Base-by-base conservation (phyloP, 495 filamentous ascomycete species). In the Chaetomium fimeti region DNA sequence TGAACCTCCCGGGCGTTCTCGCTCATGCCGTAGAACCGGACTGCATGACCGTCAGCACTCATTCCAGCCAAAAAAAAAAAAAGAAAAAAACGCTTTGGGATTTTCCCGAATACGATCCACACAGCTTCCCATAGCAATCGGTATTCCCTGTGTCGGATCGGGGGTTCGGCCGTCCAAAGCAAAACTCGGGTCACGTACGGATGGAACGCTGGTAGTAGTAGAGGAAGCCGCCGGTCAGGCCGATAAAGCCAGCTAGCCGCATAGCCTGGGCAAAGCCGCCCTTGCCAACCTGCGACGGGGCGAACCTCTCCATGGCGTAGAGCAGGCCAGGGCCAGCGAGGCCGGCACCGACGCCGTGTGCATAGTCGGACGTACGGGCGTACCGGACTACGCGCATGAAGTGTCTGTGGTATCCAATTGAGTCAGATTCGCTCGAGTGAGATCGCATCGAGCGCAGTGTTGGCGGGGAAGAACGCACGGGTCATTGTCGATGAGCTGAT, bases 401-500 rank as follows among this genome's bases (percentile, higher is more conserved):
- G 76, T 98, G 93, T 67, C 95, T 98, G 60, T 13, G 3, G 20
- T 18, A 47, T 49, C 29, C 62, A 68, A 68, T 67, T 63, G 62
- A 29, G 69, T 75, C 57, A 74, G 69, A 69, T 52, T 36, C 2
- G 32, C 52, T n/a, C 29, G 36, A 20, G 24, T 32, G 54, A 20
- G 13, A 38, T 12, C 40, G 29, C 3, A 15, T 51, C 20, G 15
- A 22, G 55, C 32, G 49, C 25, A 27, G 8, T 48, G 18, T 43
- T 29, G 52, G 60, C 40, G 25, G 55, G 61, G n/a, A 51, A 51
- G 29, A 68, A 77, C 89, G 75, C 91, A 98, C 93, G 93, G 93
- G 79, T 98, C 93, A 80, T 87, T 92, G 81, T 98, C 93, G 76
- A 98, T 98, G 79, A 97, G 88, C 93, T 98, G 71, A 70, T 65